Conservation (phyloP, 1,284 basidiomycete genomes). For the Apiotrichum siamense region DNA sequence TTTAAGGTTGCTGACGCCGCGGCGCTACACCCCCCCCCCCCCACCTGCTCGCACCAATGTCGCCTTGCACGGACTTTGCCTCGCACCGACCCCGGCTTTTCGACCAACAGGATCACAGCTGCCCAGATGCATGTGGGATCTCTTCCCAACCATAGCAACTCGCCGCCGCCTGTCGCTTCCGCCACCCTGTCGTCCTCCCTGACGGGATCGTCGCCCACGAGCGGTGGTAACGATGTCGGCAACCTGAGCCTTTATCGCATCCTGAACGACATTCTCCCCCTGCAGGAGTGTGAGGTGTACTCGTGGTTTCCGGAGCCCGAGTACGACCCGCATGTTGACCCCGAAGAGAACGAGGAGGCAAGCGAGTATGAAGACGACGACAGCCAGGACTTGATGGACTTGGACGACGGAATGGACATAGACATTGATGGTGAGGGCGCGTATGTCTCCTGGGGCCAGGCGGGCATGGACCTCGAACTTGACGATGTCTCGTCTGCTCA, state of each 20-base stretch:
- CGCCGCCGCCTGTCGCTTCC: neutral
- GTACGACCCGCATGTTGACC: constrained; percentile 85
- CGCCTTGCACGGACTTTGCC: too few relatives aligned
- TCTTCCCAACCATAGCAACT: neutral
- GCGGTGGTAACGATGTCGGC: constrained; percentile 12
- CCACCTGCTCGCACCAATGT: neutral
- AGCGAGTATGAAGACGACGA: constrained; percentile 35
- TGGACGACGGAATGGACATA: constrained; percentile 27
- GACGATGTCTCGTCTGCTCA: constrained; percentile 19
- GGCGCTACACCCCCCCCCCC: neutral
- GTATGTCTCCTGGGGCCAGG: constrained; percentile 28
- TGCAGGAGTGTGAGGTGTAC: constrained; percentile 91
- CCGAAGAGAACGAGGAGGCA: constrained; percentile 61
- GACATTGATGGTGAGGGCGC: constrained; percentile 36
- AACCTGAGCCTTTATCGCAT: constrained; percentile 61
- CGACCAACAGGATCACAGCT: constrained; percentile 2
- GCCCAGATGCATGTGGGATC: constrained; percentile 2
- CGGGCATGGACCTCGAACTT: constrained; percentile 28
- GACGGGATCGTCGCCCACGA: constrained; percentile 8
- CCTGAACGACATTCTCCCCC: constrained; percentile 82
- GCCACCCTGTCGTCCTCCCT: neutral
- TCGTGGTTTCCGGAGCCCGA: constrained; percentile 91
- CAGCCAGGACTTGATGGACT: constrained; percentile 30
- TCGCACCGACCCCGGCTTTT: neutral
- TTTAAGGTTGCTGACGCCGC: constrained; percentile 5